Conservation (phyloP, 495 filamentous ascomycete species). For the Penicillium cinerascens region DNA sequence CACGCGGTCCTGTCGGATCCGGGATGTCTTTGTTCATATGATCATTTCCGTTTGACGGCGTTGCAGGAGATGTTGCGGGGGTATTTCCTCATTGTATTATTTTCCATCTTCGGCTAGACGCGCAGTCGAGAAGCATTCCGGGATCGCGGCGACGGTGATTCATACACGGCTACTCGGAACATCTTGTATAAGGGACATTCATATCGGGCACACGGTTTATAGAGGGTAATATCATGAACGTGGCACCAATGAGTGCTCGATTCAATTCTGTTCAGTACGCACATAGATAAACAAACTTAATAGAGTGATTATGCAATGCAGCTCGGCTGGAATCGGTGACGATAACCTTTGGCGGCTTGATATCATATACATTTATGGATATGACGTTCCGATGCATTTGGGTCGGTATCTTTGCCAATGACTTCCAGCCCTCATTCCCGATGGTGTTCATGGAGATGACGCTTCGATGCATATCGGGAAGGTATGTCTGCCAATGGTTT, state of each 20-base stretch:
- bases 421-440: neutral
- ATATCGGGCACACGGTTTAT: conserved; percentile 18
- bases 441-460: neutral
- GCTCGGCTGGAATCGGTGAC: too few species aligned
- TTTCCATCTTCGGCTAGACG: conserved; percentile 5
- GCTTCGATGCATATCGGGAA: too few species aligned
- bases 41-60: conserved; percentile 11
- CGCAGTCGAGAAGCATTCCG: conserved; percentile 2
- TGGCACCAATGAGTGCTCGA: neutral
- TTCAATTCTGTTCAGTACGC: neutral
- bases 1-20: conserved; percentile 7
- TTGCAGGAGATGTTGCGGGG: conserved; percentile 10
- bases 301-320: neutral
- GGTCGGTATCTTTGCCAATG: too few species aligned
- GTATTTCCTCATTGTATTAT: conserved; percentile 13
- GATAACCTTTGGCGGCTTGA: too few species aligned
- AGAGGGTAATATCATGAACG: conserved; percentile 19
- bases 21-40: conserved; percentile 20
- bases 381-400: too few species aligned
- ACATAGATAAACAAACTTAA: too few species aligned
- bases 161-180: conserved; percentile 2
- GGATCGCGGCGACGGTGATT: conserved; percentile 1
- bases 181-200: conserved; percentile 26
- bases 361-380: too few species aligned
- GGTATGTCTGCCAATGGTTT: too few species aligned